phyloP scores from a whole-genome alignment of 345 rosid species.

The Xanthoceras sorbifolium region DNA sequence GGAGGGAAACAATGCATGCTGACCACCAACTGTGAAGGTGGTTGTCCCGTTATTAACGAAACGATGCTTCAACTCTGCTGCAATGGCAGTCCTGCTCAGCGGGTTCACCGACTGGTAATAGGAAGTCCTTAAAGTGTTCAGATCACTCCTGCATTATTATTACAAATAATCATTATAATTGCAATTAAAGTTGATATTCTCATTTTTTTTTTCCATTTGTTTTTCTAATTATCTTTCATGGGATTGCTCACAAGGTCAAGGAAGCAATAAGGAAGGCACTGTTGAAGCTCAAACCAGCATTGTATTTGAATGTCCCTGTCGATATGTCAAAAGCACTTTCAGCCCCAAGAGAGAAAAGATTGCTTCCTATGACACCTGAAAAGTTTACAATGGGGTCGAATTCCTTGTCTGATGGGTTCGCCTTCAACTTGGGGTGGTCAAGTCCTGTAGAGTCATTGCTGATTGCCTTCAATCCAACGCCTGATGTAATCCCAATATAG shows the following conservation, averaged over 20 bases:
- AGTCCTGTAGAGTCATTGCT: constrained; percentile 17
- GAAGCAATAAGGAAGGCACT: constrained; percentile 37
- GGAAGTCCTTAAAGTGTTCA: constrained; percentile 36
- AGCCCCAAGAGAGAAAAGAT: constrained; percentile 42
- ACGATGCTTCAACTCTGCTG: constrained; percentile 51
- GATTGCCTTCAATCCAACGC: constrained; percentile 35
- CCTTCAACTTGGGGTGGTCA: constrained; percentile 30
- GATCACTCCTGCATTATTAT: constrained; percentile 53
- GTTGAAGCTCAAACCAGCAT: constrained; percentile 49
- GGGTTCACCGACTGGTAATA: constrained; percentile 39
- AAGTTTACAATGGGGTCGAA: constrained; percentile 39
- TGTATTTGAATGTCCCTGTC: constrained; percentile 27
- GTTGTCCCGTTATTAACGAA: constrained; percentile 23
- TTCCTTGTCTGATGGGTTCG: constrained; percentile 16
- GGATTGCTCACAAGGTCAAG: constrained; percentile 47
- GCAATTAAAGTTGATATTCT: not conserved
- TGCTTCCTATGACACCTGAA: constrained; percentile 46
- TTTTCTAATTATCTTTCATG: not conserved
- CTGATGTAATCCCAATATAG: constrained; percentile 44
- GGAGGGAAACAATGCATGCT: constrained; percentile 40
- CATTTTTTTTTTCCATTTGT: not conserved
- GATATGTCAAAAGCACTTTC: constrained; percentile 36
- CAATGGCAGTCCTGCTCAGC: constrained; percentile 42
- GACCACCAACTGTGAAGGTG: constrained; percentile 39
- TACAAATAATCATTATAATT: not conserved